Evolutionary conservation across 345 rosid species (phyloP), one percentile per base, ranked within the genome.

Genomic region (Eucalyptus cloeziana): DNA sequence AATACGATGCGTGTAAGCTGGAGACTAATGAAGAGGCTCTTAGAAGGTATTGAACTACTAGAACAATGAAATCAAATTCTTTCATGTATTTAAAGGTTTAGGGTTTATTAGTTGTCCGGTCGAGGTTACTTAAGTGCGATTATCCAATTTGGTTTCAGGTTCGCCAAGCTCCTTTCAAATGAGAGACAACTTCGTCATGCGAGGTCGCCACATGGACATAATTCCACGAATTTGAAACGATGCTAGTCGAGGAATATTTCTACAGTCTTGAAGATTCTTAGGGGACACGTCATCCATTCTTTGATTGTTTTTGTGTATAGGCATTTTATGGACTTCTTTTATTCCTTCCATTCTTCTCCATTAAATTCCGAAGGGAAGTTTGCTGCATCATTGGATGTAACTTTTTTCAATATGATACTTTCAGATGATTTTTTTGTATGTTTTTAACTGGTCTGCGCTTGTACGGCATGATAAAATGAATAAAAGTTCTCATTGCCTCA

Each of bases 101-200:
- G 22, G 21, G 79, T 31, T 67, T 31, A 31, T 4, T 67, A 31
- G 43, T 67, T 67, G 79, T 67, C 33, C 79, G 43, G 21, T 17
- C 33, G 43, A 67, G 22, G 22, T 67, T 67, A 31, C 40, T 15
- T 67, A 31, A 15, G 37, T 31, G 47, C 14, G 44, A 33, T 58
- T 86, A 37, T 31, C 71, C 30, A 47, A 47, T 86, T 52, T 51
- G 31, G 16, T 86, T 90, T 67, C 88, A 95, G 96, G 92, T 89
- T 94, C 86, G 98, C 98, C 13, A 91, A 89, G 86, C 12, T 89
- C 22, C 96, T 96, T 33, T 95, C 97, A 6, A 86, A 89, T 15
- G 96, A 96, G 93, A 95, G 92, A 91, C 89, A 50, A 80, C 90
- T 91, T 58, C 96, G 97, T 10, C 88, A 86, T 37, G 85, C 90